phyloP scores from a whole-genome alignment of 176 grass and related monocot genomes.

The Luzula sylvatica region DNA sequence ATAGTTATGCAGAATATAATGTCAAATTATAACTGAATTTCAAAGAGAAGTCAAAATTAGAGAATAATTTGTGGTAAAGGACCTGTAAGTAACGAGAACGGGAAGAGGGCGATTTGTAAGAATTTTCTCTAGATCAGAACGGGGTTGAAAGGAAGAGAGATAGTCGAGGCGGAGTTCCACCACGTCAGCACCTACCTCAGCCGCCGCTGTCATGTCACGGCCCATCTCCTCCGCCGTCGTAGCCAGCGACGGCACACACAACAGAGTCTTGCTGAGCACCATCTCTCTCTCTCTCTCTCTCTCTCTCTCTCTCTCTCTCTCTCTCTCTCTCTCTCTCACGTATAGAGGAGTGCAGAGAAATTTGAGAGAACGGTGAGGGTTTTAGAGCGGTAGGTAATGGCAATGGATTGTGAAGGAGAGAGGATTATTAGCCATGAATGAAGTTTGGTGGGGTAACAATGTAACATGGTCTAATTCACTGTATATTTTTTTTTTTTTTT shows the following conservation, averaged over 20 bases:
- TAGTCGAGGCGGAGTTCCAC: conserved; percentile 77
- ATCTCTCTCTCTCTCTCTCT: conserved; percentile 9
- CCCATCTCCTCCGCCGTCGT: conserved; percentile 55
- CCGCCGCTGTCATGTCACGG: conserved; percentile 44
- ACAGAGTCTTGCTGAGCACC: conserved; percentile 35
- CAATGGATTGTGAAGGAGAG: too few relatives aligned
- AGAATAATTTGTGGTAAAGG: not conserved
- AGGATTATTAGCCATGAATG: too few relatives aligned
- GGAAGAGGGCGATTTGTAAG: conserved; percentile 61
- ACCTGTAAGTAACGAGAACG: conserved; percentile 93
- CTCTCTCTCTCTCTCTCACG: not conserved
- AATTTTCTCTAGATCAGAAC: conserved; percentile 54
- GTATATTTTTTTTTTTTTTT: too few relatives aligned
- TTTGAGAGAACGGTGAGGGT: too few relatives aligned
- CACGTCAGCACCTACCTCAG: conserved; percentile 62
- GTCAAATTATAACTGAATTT: too few relatives aligned
- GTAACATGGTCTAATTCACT: too few relatives aligned
- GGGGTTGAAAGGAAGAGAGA: conserved; percentile 47
- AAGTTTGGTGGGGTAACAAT: too few relatives aligned
- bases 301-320: not conserved
- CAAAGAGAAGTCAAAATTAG: too few relatives aligned
- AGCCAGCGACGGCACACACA: conserved; percentile 70
- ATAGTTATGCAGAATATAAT: too few relatives aligned
- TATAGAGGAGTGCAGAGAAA: too few relatives aligned
- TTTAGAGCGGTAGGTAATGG: too few relatives aligned